A percentile compares a stretch with the other conserved stretches of the same genome.
These are phyloP conservation scores for Capsicum rhomboideum DNA, from an alignment of 257 asterid species.

Conservation along the genomic window DNA sequence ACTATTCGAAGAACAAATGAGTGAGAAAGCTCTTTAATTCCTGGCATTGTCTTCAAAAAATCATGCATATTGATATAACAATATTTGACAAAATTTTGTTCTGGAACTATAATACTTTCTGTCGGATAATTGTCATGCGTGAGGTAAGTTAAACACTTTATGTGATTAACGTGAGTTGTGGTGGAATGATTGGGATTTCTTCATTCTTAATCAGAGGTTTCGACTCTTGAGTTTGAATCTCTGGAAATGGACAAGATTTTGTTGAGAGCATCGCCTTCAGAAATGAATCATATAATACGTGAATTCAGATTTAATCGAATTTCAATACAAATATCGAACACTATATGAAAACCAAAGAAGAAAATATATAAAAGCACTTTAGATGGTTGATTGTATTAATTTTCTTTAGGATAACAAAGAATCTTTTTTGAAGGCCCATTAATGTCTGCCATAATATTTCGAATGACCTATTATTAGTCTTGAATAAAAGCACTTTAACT, in stretches of 20 bases:
- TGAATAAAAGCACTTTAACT: background rate
- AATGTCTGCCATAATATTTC: constrained; percentile 1
- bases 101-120: background rate
- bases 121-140: background rate
- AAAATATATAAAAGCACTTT: background rate
- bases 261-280: background rate
- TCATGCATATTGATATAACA: background rate
- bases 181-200: background rate
- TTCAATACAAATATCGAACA: background rate
- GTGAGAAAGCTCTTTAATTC: background rate
- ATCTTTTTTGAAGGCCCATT: background rate
- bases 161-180: no score
- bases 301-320: background rate
- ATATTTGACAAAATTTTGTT: background rate
- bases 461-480: background rate
- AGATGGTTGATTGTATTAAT: background rate
- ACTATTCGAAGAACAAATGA: background rate
- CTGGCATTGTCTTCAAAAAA: background rate
- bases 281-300: background rate
- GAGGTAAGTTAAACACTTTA: background rate
- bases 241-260: rapidly evolving
- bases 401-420: background rate
- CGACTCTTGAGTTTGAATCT: no score
- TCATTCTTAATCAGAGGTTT: no score
- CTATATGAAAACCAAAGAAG: background rate